A percentile compares a stretch with the other conserved stretches of the same genome.
phyloP scores from a whole-genome alignment of 75 land plant species.

The Picea sitchensis region DNA sequence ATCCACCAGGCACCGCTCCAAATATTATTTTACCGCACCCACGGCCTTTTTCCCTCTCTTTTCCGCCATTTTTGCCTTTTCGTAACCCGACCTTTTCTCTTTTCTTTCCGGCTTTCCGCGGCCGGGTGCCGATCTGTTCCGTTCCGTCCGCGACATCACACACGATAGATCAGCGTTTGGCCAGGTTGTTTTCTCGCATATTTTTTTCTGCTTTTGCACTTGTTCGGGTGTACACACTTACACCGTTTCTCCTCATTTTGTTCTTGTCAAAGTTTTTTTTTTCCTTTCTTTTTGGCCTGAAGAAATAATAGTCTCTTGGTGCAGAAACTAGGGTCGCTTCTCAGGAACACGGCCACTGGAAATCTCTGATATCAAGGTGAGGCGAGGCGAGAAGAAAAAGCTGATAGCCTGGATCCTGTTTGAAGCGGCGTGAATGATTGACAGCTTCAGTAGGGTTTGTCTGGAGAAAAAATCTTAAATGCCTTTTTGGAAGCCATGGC shows the following conservation, averaged over 20 bases:
- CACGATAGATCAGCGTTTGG: not conserved
- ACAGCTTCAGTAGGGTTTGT: not conserved
- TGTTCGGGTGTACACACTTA: not conserved
- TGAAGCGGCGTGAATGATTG: not conserved
- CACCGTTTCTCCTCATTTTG: not conserved
- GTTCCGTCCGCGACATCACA: not conserved
- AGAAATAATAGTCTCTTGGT: not conserved
- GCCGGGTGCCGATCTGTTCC: not conserved
- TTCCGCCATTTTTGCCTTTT: constrained; percentile 14
- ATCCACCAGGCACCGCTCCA: no score
- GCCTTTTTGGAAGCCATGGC: not conserved
- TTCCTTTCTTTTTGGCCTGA: not conserved
- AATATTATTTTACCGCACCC: constrained; percentile 3
- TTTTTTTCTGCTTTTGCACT: not conserved
- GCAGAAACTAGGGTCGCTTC: not conserved
- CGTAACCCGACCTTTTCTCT: constrained; percentile 9
- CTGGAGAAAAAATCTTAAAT: not conserved
- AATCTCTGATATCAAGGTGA: not conserved
- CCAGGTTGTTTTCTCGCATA: not conserved
- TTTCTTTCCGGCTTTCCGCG: not conserved
- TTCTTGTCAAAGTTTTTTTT: not conserved
- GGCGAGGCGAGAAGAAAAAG: no score
- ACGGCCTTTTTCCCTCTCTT: constrained; percentile 11
- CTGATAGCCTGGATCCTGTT: no score
- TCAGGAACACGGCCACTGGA: not conserved